Percentiles rank a stretch among this genome's conserved stretches.
These are phyloP conservation scores for Rhizophora apiculata DNA, from an alignment of 345 rosid species.

Conservation along the genomic window DNA sequence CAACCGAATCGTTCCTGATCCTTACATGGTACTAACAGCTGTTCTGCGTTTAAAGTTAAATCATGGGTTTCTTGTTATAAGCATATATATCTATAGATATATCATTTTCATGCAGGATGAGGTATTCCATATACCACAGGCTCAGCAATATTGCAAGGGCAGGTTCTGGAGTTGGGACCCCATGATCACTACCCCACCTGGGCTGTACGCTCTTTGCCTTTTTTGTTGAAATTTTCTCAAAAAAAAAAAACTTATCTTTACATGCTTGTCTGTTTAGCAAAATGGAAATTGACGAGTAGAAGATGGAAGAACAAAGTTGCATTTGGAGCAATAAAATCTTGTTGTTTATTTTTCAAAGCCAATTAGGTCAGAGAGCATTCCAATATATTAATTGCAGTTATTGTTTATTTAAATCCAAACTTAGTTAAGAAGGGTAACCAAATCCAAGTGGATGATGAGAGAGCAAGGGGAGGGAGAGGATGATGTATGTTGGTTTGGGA, in stretches of 20 bases:
- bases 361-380: too few species aligned
- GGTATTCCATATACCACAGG: constrained; percentile 90
- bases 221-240: not conserved
- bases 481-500: too few species aligned
- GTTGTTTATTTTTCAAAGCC: too few species aligned
- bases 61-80: not conserved
- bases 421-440: too few species aligned
- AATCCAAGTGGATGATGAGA: too few species aligned
- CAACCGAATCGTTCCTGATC: constrained; percentile 64
- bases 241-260: not conserved
- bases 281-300: too few species aligned
- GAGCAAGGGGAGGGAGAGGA: too few species aligned
- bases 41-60: not conserved
- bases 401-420: too few species aligned
- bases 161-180: constrained; percentile 90
- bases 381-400: too few species aligned
- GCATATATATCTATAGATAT: not conserved
- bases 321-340: too few species aligned
- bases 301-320: too few species aligned
- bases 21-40: constrained; percentile 63
- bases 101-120: constrained; percentile 58
- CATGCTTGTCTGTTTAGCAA: not conserved
- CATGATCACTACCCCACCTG: constrained; percentile 99
- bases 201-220: constrained; percentile 49
- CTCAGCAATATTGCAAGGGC: constrained; percentile 74